Percentiles rank a stretch among this genome's conserved stretches.
phyloP scores from a whole-genome alignment of 352 stramenopile genomes.

The Plasmopara halstedii region DNA sequence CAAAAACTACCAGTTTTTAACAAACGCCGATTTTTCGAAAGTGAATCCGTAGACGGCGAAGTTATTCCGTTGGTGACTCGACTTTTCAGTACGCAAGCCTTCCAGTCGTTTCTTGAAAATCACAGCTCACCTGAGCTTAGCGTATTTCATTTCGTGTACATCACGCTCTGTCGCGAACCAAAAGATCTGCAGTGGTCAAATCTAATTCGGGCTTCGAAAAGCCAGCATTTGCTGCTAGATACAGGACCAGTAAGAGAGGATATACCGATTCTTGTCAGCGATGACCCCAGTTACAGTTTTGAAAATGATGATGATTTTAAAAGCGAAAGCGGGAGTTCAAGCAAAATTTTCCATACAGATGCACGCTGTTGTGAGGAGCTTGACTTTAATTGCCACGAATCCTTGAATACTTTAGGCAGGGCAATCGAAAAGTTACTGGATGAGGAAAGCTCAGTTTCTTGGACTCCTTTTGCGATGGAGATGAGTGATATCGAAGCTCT shows the following conservation, averaged over 20 bases:
- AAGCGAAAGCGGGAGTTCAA: background rate
- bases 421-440: slow-evolving; percentile 32
- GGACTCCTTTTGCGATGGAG: slow-evolving; percentile 25
- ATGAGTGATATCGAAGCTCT: slow-evolving; percentile 12
- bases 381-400: slow-evolving; percentile 3
- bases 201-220: slow-evolving; percentile 23
- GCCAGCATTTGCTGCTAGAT: slow-evolving; percentile 16
- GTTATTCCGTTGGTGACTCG: slow-evolving; percentile 58
- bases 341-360: background rate
- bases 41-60: slow-evolving; percentile 43
- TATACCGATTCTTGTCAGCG: slow-evolving; percentile 17
- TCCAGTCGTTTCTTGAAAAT: slow-evolving; percentile 75
- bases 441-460: slow-evolving; percentile 1
- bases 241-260: slow-evolving; percentile 9
- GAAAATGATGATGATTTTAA: background rate
- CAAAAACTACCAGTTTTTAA: slow-evolving; percentile 84
- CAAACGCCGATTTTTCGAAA: slow-evolving; percentile 74
- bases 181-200: slow-evolving; percentile 49
- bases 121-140: slow-evolving; percentile 62
- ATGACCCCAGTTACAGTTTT: background rate
- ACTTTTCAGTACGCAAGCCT: slow-evolving; percentile 67
- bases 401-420: slow-evolving; percentile 10
- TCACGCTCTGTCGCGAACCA: slow-evolving; percentile 39
- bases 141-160: slow-evolving; percentile 72
- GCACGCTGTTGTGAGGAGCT: background rate